These are phyloP conservation scores for Aspergillus tamarii DNA, from an alignment of 2,329 filamentous ascomycete genomes.

Conservation along the genomic window DNA sequence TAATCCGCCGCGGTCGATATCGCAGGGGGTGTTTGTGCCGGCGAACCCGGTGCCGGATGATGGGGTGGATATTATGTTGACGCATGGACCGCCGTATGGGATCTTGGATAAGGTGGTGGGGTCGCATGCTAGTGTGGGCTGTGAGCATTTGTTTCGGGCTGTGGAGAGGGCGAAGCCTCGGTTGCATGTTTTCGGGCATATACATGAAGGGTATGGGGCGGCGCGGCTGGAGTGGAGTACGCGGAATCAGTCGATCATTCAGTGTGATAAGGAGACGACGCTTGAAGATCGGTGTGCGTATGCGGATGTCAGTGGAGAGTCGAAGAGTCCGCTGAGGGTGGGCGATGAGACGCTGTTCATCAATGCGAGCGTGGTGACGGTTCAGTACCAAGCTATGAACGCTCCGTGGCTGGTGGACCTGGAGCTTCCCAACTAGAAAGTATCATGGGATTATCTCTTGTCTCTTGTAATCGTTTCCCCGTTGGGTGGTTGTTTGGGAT, in stretches of 20 bases:
- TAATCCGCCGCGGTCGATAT: slow-evolving; percentile 42
- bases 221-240: slow-evolving; percentile 35
- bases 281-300: slow-evolving; percentile 36
- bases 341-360: slow-evolving; percentile 60
- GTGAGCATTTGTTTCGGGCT: slow-evolving; percentile 57
- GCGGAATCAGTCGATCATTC: slow-evolving; percentile 21
- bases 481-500: background rate
- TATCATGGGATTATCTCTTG: background rate
- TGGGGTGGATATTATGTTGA: slow-evolving; percentile 60
- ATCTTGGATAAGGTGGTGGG: slow-evolving; percentile 51
- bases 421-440: slow-evolving; percentile 41
- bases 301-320: slow-evolving; percentile 37
- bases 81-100: slow-evolving; percentile 61
- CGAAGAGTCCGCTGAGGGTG: slow-evolving; percentile 36
- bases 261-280: slow-evolving; percentile 31
- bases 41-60: slow-evolving; percentile 48
- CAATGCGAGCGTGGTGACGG: slow-evolving; percentile 61
- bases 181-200: slow-evolving; percentile 67
- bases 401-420: slow-evolving; percentile 61
- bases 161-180: slow-evolving; percentile 54
- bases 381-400: slow-evolving; percentile 53
- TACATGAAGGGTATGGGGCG: slow-evolving; percentile 60
- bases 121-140: slow-evolving; percentile 52
- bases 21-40: slow-evolving; percentile 24
- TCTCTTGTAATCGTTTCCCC: no score